Base-by-base conservation (phyloP, 139 green algal genomes). In the Coccomyxa sp. region DNA sequence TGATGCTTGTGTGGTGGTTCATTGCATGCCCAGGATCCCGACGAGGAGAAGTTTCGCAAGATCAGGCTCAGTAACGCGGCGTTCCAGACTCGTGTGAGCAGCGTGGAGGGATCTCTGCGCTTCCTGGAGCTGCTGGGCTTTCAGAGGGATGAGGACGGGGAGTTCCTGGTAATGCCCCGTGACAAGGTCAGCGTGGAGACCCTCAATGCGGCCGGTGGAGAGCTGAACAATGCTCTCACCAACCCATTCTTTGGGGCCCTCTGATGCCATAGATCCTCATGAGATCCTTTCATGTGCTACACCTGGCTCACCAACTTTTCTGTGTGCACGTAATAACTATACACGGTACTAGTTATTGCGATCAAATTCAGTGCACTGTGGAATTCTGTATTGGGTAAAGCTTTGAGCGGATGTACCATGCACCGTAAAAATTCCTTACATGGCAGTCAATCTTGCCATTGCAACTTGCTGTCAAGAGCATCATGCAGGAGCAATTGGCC, bases 221-320 rank as follows among this genome's bases (percentile, higher is more conserved):
- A 94, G 76, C 80, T 98, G 12, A 90, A 97, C 84, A 88, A 87
- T 45, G 95, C 94, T 7, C 83, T 98, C 31, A 95, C 86, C 38
- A 99, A 99, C 84, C 96, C 96, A 0, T 98, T 98, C 83, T 99
- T 99, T 86, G 96, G 96, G 0, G 81, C 81, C 58, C 71, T 87
- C 30, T 87, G 58, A 82, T 51, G 38, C 38, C 38, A 51, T 7
- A 51, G 38, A 51, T 51, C 7, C 3, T 51, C 38, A 51, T 51
- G 38, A 7, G 38, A 51, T 51, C 38, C 38, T 51, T 3, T 51
- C 38, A 51, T 51, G 38, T 51, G 38, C 3, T 7, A 51, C 38
- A 51, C 7, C 38, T 3, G 38, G 7, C 7, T 51, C 7, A 7
- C 38, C 38, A 11, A 51, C 38, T 7, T 51, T 51, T 51, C 38